Evolutionary conservation across 1,284 basidiomycete genomes (phyloP).

Genomic region (Ceratobasidium sp.): DNA sequence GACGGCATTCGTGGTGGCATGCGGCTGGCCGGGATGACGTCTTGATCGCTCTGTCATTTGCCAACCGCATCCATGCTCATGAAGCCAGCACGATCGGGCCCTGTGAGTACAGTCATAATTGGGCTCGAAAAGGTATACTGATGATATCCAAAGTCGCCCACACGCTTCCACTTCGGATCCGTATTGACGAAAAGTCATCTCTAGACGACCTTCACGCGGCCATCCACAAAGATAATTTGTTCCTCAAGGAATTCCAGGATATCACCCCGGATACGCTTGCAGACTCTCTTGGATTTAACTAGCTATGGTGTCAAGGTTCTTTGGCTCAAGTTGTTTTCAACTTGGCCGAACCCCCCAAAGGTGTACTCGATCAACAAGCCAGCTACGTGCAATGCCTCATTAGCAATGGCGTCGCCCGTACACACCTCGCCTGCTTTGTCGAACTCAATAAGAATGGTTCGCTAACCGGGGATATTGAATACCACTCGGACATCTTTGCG

Average conservation of each 20-base stretch:
- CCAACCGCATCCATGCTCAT: background rate
- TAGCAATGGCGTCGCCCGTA: slow-evolving; percentile 3
- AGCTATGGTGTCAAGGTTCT: background rate
- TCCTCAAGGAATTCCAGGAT: background rate
- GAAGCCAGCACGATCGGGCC: background rate
- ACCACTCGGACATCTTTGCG: background rate
- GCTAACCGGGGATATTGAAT: background rate
- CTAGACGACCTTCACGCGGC: background rate
- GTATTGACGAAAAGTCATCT: background rate
- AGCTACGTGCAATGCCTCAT: background rate
- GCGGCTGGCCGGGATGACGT: background rate
- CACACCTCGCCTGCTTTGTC: background rate
- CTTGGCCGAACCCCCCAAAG: background rate
- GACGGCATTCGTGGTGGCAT: background rate
- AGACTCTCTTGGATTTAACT: background rate
- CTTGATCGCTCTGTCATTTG: background rate
- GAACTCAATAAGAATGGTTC: slow-evolving; percentile 10
- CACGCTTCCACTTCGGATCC: background rate
- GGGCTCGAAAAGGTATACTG: background rate
- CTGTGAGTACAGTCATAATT: background rate
- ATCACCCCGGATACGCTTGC: background rate
- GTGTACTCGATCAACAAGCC: background rate
- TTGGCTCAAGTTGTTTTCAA: background rate
- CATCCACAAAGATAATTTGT: background rate
- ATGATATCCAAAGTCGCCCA: background rate